Evolutionary conservation across 2,329 filamentous ascomycete species (phyloP).

Genomic region (Fusarium verrucosum): DNA sequence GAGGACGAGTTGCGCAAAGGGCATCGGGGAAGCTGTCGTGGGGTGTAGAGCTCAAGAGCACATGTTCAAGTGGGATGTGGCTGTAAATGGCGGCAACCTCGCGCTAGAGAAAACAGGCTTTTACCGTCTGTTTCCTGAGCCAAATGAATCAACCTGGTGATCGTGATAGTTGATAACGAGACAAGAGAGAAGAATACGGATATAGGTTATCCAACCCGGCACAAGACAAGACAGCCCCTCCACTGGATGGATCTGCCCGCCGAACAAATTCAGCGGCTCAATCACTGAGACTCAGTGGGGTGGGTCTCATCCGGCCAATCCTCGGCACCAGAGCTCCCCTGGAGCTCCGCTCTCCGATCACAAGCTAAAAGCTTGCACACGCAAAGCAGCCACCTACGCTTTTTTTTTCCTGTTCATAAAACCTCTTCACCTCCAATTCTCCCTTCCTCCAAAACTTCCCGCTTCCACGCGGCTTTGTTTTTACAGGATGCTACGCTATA

Average conservation of each 20-base stretch:
- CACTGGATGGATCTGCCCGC: constrained; percentile 14
- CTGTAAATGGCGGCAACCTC: not conserved
- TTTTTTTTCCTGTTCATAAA: constrained; percentile 40
- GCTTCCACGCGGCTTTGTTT: constrained; percentile 40
- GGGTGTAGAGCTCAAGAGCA: constrained; percentile 34
- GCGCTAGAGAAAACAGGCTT: constrained; percentile 14
- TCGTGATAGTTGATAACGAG: not conserved
- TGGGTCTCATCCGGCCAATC: constrained; percentile 36
- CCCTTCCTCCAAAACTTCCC: constrained; percentile 25
- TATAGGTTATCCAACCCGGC: constrained; percentile 12
- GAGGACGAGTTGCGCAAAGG: constrained; percentile 80
- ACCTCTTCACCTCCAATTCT: constrained; percentile 31
- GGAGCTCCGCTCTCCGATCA: constrained; percentile 43
- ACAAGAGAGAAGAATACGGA: constrained; percentile 5
- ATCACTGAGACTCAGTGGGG: constrained; percentile 28
- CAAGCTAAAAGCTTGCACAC: constrained; percentile 42
- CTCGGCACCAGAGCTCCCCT: constrained; percentile 40
- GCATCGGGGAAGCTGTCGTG: constrained; percentile 55
- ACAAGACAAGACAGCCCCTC: constrained; percentile 36
- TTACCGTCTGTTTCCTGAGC: constrained; percentile 16
- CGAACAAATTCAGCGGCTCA: constrained; percentile 34
- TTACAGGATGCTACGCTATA: constrained; percentile 51
- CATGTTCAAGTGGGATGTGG: constrained; percentile 33
- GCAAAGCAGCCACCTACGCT: constrained; percentile 29
- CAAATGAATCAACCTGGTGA: not conserved